phyloP scores from a whole-genome alignment of 164 flowering plant genomes.

The Litsea cubeba region DNA sequence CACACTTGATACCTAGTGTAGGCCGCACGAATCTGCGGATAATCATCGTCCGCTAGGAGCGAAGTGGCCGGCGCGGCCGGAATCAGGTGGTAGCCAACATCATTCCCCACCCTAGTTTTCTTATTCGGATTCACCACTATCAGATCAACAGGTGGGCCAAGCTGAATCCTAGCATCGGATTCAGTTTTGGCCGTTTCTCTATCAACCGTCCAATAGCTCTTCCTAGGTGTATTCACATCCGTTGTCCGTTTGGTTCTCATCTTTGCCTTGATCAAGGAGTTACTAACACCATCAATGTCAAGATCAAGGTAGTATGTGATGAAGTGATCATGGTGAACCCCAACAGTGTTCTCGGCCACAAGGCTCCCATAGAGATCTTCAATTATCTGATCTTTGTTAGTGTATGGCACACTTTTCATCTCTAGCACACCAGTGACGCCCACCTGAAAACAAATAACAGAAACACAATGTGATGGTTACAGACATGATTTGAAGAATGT shows the following conservation, averaged over 20 bases:
- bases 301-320: slow-evolving; percentile 65
- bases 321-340: slow-evolving; percentile 61
- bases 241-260: slow-evolving; percentile 21
- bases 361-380: slow-evolving; percentile 45
- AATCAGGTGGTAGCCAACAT: slow-evolving; percentile 53
- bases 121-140: slow-evolving; percentile 49
- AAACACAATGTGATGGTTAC: neutral
- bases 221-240: slow-evolving; percentile 35
- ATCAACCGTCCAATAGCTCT: slow-evolving; percentile 60
- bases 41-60: slow-evolving; percentile 59
- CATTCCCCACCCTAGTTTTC: slow-evolving; percentile 54
- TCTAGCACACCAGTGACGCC: slow-evolving; percentile 50
- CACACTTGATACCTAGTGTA: slow-evolving; percentile 49
- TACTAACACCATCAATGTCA: slow-evolving; percentile 54
- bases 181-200: slow-evolving; percentile 44
- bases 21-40: slow-evolving; percentile 55
- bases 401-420: slow-evolving; percentile 47
- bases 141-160: slow-evolving; percentile 39
- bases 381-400: slow-evolving; percentile 30
- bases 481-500: too few species aligned
- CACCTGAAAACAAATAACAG: slow-evolving; percentile 31
- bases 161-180: slow-evolving; percentile 36
- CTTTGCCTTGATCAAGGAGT: slow-evolving; percentile 53
- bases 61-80: slow-evolving; percentile 34
- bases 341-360: slow-evolving; percentile 49